phyloP scores from a whole-genome alignment of 2,329 filamentous ascomycete genomes.

The Phialophora macrospora region DNA sequence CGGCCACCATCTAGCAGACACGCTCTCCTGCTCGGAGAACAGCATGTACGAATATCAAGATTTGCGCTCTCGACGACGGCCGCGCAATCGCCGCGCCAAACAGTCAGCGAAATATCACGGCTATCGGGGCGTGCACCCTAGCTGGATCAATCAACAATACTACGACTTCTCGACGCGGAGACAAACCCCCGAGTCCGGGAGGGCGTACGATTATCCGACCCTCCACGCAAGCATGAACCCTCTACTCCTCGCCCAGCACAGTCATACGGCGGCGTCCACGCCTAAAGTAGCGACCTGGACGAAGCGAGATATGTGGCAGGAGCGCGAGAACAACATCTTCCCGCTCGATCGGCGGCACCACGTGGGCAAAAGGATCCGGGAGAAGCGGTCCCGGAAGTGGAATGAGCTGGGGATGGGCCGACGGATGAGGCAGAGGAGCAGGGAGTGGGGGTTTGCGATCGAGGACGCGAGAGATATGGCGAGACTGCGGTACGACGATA shows the following conservation, averaged over 20 bases:
- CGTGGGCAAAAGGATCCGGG: conserved; percentile 26
- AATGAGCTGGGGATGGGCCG: conserved; percentile 8
- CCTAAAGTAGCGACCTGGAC: conserved; percentile 21
- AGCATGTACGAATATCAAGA: conserved; percentile 10
- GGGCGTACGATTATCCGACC: not conserved
- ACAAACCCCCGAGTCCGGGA: not conserved
- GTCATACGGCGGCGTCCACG: not conserved
- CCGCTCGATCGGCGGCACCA: conserved; percentile 29
- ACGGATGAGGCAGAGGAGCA: conserved; percentile 13
- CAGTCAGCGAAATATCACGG: conserved; percentile 34
- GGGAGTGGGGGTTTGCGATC: not conserved
- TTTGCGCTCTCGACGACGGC: conserved; percentile 25
- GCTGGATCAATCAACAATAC: conserved; percentile 32
- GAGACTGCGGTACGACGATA: not conserved
- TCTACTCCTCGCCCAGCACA: not conserved
- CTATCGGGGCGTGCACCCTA: conserved; percentile 32
- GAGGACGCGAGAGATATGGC: conserved; percentile 1
- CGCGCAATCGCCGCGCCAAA: conserved; percentile 27
- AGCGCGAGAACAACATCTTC: conserved; percentile 24
- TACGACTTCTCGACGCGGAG: not conserved
- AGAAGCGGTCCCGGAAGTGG: conserved; percentile 21
- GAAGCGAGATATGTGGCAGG: conserved; percentile 32
- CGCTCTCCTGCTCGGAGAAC: not conserved
- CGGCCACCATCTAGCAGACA: not conserved
- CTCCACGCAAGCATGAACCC: conserved; percentile 6